Conservation (phyloP, 331 rosid genomes). For the Ulmus americana region DNA sequence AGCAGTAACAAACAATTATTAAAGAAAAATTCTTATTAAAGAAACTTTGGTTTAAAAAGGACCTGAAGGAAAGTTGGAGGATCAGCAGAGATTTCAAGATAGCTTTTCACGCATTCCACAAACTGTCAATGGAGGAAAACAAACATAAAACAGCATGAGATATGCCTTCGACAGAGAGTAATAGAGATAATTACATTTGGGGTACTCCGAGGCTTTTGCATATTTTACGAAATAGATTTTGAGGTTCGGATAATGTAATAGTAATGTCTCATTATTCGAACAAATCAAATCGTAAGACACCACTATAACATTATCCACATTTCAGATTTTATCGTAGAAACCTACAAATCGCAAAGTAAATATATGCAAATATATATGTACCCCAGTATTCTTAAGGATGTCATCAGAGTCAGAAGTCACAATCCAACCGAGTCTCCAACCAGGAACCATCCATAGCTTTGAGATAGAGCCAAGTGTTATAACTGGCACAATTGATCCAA, state of each 20-base stretch:
- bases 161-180: not conserved
- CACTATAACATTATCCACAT: too few species aligned
- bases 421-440: constrained; percentile 49
- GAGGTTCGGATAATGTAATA: not conserved
- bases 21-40: too few species aligned
- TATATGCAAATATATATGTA: not conserved
- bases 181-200: not conserved
- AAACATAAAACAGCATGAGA: not conserved
- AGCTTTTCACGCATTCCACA: constrained; percentile 18
- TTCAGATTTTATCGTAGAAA: too few species aligned
- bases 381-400: constrained; percentile 28
- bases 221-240: not conserved
- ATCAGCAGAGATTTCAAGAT: constrained; percentile 8
- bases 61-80: constrained; percentile 34
- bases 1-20: too few species aligned
- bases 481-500: constrained; percentile 37
- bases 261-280: not conserved
- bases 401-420: constrained; percentile 30
- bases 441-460: constrained; percentile 42
- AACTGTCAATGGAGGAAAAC: constrained; percentile 9
- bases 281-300: too few species aligned
- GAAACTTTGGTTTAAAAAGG: not conserved
- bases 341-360: not conserved
- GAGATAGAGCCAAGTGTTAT: constrained; percentile 46
- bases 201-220: too few species aligned